Evolutionary conservation across 83 land plant genomes (phyloP).

Genomic region (Picea engelmannii): DNA sequence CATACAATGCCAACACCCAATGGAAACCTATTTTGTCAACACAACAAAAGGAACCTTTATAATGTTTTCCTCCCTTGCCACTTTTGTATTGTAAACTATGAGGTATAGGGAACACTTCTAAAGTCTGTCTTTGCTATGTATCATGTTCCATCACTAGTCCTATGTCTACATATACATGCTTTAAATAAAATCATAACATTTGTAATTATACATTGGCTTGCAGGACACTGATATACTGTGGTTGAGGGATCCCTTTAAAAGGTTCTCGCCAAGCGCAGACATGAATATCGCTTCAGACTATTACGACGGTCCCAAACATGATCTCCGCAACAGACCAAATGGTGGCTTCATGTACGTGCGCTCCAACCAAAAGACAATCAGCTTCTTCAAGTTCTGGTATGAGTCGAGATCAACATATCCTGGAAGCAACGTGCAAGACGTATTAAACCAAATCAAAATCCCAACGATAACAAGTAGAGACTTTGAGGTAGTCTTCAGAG

Average conservation of each 20-base stretch:
- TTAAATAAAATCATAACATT: too few species aligned
- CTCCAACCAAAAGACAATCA: conserved; percentile 4
- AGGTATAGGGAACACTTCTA: too few species aligned
- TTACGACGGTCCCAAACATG: conserved; percentile 27
- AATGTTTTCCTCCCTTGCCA: too few species aligned
- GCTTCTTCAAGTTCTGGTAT: conserved; percentile 20
- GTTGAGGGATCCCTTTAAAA: conserved; percentile 54
- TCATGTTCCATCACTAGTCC: too few species aligned
- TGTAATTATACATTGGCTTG: too few species aligned
- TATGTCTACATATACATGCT: too few species aligned
- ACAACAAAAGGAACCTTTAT: too few species aligned
- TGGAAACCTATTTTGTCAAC: too few species aligned
- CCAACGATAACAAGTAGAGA: conserved; percentile 5
- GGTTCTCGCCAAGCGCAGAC: conserved; percentile 25
- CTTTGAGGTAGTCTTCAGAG: conserved; percentile 14
- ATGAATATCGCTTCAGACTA: conserved; percentile 48
- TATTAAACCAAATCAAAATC: conserved; percentile 13
- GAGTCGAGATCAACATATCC: conserved; percentile 6
- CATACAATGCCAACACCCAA: too few species aligned
- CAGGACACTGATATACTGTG: conserved; percentile 46
- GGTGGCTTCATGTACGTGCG: conserved; percentile 21
- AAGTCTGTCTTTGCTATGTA: too few species aligned
- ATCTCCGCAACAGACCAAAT: neutral
- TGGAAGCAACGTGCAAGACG: conserved; percentile 17
- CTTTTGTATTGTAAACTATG: too few species aligned